Evolutionary conservation across 164 flowering plant genomes (phyloP).

Genomic region (Nymphaea thermarum): DNA sequence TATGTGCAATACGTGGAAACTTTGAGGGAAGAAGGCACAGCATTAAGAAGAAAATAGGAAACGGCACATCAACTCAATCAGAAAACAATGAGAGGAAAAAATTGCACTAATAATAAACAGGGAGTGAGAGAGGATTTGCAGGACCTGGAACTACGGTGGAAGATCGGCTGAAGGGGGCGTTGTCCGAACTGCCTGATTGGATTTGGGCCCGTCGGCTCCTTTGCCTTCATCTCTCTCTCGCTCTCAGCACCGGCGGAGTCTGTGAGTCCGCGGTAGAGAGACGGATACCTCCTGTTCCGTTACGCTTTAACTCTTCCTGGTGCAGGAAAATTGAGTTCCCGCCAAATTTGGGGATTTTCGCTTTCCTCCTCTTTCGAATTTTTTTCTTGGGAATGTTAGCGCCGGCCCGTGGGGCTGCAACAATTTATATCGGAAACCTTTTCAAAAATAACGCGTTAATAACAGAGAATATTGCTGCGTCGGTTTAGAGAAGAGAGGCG

Average conservation of each 20-base stretch:
- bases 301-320: too few relatives aligned
- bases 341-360: too few relatives aligned
- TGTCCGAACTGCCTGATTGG: slow-evolving; percentile 29
- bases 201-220: background rate
- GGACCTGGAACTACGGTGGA: slow-evolving; percentile 1
- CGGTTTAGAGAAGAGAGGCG: too few relatives aligned
- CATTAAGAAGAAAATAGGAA: background rate
- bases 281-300: too few relatives aligned
- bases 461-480: too few relatives aligned
- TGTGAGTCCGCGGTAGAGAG: background rate
- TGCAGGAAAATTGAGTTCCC: too few relatives aligned
- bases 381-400: too few relatives aligned
- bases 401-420: too few relatives aligned
- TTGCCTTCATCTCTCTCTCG: background rate
- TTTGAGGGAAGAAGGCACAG: background rate
- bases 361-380: too few relatives aligned
- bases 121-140: background rate
- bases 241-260: background rate
- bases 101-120: background rate
- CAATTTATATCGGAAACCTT: too few relatives aligned
- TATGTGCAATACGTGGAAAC: too few relatives aligned
- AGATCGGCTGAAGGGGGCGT: slow-evolving; percentile 27
- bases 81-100: background rate
- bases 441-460: too few relatives aligned
- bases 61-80: background rate